These are phyloP conservation scores for Ceratocystis colombiana DNA, from an alignment of 2,329 filamentous ascomycete species.

Conservation along the genomic window DNA sequence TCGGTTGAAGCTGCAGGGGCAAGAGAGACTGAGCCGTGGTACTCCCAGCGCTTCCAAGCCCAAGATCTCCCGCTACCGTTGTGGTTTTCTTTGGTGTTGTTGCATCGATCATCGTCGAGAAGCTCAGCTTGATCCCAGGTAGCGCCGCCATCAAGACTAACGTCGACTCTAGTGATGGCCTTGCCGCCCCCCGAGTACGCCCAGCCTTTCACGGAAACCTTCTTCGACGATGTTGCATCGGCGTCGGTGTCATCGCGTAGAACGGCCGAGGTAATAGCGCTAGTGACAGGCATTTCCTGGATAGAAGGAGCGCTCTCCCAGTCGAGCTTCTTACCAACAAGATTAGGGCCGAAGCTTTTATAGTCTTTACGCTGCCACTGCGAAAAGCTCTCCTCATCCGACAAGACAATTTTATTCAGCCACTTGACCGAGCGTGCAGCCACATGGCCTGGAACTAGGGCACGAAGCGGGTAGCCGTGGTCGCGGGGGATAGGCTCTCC, in stretches of 20 bases:
- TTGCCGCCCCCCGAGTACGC: slow-evolving; percentile 59
- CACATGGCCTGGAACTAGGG: slow-evolving; percentile 54
- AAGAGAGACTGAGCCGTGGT: slow-evolving; percentile 36
- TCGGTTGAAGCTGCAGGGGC: slow-evolving; percentile 9
- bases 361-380: slow-evolving; percentile 60
- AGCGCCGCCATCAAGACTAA: slow-evolving; percentile 52
- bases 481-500: slow-evolving; percentile 51
- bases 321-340: slow-evolving; percentile 42
- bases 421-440: slow-evolving; percentile 61
- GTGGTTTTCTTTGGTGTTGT: slow-evolving; percentile 31
- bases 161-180: slow-evolving; percentile 56
- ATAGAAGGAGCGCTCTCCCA: slow-evolving; percentile 55
- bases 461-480: slow-evolving; percentile 55
- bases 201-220: slow-evolving; percentile 47
- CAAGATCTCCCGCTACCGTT: slow-evolving; percentile 37
- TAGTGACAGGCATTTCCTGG: slow-evolving; percentile 59
- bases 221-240: slow-evolving; percentile 26
- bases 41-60: slow-evolving; percentile 58
- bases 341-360: slow-evolving; percentile 57
- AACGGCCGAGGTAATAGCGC: slow-evolving; percentile 47
- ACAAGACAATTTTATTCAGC: slow-evolving; percentile 53
- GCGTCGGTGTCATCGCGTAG: slow-evolving; percentile 24
- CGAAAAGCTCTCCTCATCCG: slow-evolving; percentile 55
- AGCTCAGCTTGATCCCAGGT: slow-evolving; percentile 56
- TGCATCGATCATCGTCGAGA: slow-evolving; percentile 39